Conservation (phyloP, 2,329 filamentous ascomycete species). For the Xylaria sp. region DNA sequence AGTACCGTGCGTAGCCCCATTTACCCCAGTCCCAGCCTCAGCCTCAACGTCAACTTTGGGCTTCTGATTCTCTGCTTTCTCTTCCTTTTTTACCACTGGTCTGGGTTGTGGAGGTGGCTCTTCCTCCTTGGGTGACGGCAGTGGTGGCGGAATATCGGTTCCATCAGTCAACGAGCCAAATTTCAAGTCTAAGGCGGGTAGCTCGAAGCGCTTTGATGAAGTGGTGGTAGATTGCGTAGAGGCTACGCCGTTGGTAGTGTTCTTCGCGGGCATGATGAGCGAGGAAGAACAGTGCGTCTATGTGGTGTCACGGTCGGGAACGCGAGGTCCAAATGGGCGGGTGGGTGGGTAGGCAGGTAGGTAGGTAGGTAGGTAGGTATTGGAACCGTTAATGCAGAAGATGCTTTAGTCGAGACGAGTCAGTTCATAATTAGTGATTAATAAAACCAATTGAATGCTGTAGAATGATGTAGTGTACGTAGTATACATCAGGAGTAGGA, state of each 20-base stretch:
- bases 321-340: background rate
- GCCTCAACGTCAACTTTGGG: conserved; percentile 41
- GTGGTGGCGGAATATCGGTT: conserved; percentile 69
- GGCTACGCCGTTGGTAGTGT: conserved; percentile 41
- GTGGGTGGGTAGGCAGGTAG: too few species aligned
- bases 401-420: conserved; percentile 33
- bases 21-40: conserved; percentile 39
- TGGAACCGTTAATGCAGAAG: conserved; percentile 9
- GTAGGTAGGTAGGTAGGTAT: background rate
- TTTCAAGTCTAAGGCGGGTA: conserved; percentile 68
- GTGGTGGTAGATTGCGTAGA: conserved; percentile 37
- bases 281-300: background rate
- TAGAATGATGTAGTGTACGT: conserved; percentile 1
- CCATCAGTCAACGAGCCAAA: conserved; percentile 70
- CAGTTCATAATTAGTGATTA: conserved; percentile 31
- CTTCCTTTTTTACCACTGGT: conserved; percentile 46
- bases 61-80: conserved; percentile 42
- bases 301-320: conserved; percentile 15
- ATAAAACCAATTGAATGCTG: conserved; percentile 32
- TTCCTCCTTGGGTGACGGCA: conserved; percentile 64
- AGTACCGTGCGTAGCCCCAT: conserved; percentile 51
- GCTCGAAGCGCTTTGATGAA: conserved; percentile 60
- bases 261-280: conserved; percentile 41
- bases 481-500: conserved; percentile 7
- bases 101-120: conserved; percentile 60